Evolutionary conservation across 176 grass and related monocot species (phyloP).

Genomic region (Raddia guianensis): DNA sequence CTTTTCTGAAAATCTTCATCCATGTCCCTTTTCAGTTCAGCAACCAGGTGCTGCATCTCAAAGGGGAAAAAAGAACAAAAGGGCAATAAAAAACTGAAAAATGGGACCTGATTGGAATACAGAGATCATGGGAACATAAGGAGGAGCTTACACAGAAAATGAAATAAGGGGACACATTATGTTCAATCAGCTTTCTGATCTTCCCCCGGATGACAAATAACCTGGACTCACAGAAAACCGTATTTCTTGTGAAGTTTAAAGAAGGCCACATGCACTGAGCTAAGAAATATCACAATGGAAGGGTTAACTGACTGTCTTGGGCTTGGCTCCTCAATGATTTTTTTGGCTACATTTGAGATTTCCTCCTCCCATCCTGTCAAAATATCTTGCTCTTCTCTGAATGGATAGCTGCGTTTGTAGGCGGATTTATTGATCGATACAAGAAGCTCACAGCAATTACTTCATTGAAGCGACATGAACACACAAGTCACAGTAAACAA

Average conservation of each 20-base stretch:
- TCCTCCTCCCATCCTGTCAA: conserved; percentile 80
- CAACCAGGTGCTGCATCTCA: conserved; percentile 46
- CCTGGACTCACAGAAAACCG: conserved; percentile 35
- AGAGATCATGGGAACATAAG: background rate
- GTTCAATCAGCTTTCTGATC: conserved; percentile 65
- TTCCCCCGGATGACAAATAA: conserved; percentile 55
- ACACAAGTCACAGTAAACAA: background rate
- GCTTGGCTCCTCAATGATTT: conserved; percentile 64
- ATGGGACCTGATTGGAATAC: background rate
- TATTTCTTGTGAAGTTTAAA: conserved; percentile 13
- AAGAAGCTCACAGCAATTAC: background rate
- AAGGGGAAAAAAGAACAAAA: background rate
- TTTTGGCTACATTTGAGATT: conserved; percentile 62
- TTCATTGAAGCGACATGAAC: background rate
- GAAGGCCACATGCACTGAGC: background rate
- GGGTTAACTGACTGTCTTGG: conserved; percentile 59
- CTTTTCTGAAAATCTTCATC: conserved; percentile 53
- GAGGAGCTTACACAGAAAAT: conserved; percentile 55
- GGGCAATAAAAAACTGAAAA: background rate
- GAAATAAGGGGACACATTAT: conserved; percentile 65
- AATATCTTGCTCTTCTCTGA: conserved; percentile 54
- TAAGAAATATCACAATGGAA: background rate
- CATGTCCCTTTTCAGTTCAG: conserved; percentile 65
- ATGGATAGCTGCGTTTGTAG: conserved; percentile 46
- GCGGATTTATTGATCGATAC: conserved; percentile 16